Percentiles rank a stretch among this genome's conserved stretches.
phyloP scores from a whole-genome alignment of 2,329 filamentous ascomycete genomes.

The Pseudomassariella vexata region DNA sequence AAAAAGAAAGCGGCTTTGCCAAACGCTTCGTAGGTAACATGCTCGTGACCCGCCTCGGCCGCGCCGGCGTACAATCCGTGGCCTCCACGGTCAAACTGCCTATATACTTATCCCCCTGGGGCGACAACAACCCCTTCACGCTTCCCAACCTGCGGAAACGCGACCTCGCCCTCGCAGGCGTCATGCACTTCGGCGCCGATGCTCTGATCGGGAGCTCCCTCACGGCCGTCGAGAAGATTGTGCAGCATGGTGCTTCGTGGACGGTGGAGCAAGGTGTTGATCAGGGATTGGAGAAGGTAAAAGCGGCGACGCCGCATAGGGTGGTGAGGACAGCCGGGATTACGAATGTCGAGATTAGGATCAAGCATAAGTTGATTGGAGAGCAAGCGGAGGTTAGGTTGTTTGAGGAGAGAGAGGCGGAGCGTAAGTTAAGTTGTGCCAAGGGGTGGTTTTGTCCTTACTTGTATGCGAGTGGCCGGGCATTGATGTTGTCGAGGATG shows the following conservation, averaged over 20 bases:
- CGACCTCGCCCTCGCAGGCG: slow-evolving; percentile 13
- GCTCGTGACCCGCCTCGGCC: slow-evolving; percentile 12
- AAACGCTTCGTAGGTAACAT: slow-evolving; percentile 15
- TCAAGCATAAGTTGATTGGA: slow-evolving; percentile 14
- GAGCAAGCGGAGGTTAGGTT: slow-evolving; percentile 13
- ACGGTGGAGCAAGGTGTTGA: slow-evolving; percentile 13
- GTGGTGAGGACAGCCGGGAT: slow-evolving; percentile 11
- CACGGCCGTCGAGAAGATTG: slow-evolving; percentile 11
- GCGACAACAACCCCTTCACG: slow-evolving; percentile 14
- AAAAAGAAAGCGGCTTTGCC: slow-evolving; percentile 10
- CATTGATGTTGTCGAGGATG: slow-evolving; percentile 10
- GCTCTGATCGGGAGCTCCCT: slow-evolving; percentile 12
- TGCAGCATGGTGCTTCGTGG: slow-evolving; percentile 9
- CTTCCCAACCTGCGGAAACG: slow-evolving; percentile 14
- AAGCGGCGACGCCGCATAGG: slow-evolving; percentile 7
- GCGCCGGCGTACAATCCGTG: slow-evolving; percentile 12
- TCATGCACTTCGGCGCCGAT: slow-evolving; percentile 14
- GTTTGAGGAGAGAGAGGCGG: slow-evolving; percentile 7
- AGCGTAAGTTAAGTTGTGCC: slow-evolving; percentile 10
- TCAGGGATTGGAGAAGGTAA: slow-evolving; percentile 9
- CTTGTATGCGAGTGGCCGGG: slow-evolving; percentile 11
- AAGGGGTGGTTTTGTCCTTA: slow-evolving; percentile 16
- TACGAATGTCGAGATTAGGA: slow-evolving; percentile 11
- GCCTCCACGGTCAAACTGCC: slow-evolving; percentile 12
- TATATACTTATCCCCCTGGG: slow-evolving; percentile 14